These are phyloP conservation scores for Pseudocercospora vitis DNA, from an alignment of 2,329 filamentous ascomycete genomes.

Conservation along the genomic window DNA sequence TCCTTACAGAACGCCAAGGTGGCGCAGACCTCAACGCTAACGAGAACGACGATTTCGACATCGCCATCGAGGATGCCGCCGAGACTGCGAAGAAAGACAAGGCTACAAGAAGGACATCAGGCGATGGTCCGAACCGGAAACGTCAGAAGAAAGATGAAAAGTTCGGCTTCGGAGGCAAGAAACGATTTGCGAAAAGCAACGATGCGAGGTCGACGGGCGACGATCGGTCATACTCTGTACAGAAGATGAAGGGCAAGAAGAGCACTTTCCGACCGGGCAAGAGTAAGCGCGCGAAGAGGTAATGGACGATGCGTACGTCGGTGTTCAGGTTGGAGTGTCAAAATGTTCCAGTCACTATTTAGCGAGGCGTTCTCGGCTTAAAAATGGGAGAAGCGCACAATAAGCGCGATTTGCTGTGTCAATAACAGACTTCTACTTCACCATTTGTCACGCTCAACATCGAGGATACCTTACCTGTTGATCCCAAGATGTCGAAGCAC, in stretches of 20 bases:
- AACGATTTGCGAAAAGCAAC: conserved; percentile 84
- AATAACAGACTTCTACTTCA: too few relatives aligned
- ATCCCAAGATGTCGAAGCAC: too few relatives aligned
- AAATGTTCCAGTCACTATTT: not conserved
- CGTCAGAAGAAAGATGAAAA: conserved; percentile 92
- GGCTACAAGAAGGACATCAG: conserved; percentile 42
- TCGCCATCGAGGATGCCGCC: conserved; percentile 72
- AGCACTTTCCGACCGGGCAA: conserved; percentile 43
- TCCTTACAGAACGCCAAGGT: conserved; percentile 73
- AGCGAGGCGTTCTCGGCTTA: conserved; percentile 1
- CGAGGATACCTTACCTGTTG: too few relatives aligned
- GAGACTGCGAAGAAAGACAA: conserved; percentile 49
- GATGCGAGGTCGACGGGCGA: conserved; percentile 83
- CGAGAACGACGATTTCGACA: conserved; percentile 87
- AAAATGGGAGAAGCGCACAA: not conserved
- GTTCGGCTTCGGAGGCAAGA: conserved; percentile 95
- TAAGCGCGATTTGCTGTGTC: not conserved
- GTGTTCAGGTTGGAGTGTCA: too few relatives aligned
- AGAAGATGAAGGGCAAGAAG: conserved; percentile 75
- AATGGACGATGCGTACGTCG: too few relatives aligned
- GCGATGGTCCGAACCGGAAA: conserved; percentile 60
- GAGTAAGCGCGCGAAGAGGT: conserved; percentile 39
- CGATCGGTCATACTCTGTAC: conserved; percentile 73
- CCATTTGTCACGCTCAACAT: too few relatives aligned
- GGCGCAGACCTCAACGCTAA: conserved; percentile 64